Conservation (phyloP, 495 filamentous ascomycete genomes). For the Sphaerosporella brunnea region DNA sequence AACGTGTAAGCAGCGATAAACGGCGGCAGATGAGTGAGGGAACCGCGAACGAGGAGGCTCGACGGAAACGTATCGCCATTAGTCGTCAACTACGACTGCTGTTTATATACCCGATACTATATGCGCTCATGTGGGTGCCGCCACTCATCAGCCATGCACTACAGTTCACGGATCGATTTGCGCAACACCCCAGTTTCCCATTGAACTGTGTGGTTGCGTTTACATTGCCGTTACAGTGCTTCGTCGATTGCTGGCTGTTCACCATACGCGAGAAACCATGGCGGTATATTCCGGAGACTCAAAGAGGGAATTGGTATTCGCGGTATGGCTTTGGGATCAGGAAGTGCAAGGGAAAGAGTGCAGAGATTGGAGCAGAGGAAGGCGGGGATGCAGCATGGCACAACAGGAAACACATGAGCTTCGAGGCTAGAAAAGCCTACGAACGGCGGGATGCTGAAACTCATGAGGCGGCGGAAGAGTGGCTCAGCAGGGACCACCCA, state of each 20-base stretch:
- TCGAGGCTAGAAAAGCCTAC: conserved; percentile 24
- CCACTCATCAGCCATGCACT: conserved; percentile 47
- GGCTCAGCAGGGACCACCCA: conserved; percentile 14
- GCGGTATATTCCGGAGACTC: conserved; percentile 36
- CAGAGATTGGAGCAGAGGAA: conserved; percentile 8
- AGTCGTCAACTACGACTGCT: conserved; percentile 48
- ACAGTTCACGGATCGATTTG: conserved; percentile 39
- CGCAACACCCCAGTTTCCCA: conserved; percentile 34
- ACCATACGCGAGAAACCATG: conserved; percentile 49
- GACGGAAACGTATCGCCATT: conserved; percentile 33
- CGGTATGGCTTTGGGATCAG: conserved; percentile 18
- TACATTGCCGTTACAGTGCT: conserved; percentile 42
- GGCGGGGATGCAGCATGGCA: conserved; percentile 15
- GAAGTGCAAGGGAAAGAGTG: conserved; percentile 6
- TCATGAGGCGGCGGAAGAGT: conserved; percentile 22
- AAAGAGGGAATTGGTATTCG: conserved; percentile 27
- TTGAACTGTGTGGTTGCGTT: conserved; percentile 39
- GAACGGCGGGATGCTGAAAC: conserved; percentile 23
- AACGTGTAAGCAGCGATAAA: conserved; percentile 2
- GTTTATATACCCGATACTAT: conserved; percentile 54
- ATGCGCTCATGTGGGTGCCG: conserved; percentile 54
- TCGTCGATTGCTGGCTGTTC: conserved; percentile 51
- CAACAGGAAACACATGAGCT: conserved; percentile 20
- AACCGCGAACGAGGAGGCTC: conserved; percentile 4
- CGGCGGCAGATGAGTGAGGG: background rate